Evolutionary conservation across 306 rosid genomes (phyloP), one percentile per base, ranked within the genome.

Genomic region (Casuarina glauca): DNA sequence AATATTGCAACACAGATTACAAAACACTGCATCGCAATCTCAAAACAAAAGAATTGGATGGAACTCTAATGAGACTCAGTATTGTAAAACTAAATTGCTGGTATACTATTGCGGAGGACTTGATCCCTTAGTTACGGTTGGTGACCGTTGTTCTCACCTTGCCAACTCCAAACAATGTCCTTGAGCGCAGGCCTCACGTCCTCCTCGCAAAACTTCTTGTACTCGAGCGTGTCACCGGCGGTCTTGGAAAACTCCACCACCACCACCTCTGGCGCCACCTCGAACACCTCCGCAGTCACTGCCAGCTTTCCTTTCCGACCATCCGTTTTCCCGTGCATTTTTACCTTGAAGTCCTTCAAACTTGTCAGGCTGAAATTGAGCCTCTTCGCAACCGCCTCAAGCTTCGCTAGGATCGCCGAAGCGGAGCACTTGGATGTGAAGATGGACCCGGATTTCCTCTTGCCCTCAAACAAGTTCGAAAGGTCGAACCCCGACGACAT

Each of bases 161-260:
- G 98, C 97, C 98, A 93, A n/a, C 88, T 83, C 98, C 98, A 93
- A 64, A 93, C 95, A 32, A 93, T 86, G 90, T 93, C 98, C 64
- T 91, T 84, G 13, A 91, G 84, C 0, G 97, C 90, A n/a, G 98
- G 95, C 69, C 98, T 86, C 8, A 88, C 84, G 7, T 91, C 88
- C 16, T 87, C 89, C 69, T 93, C 97, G 70, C 90, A 93, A 43
- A 91, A 84, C 80, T 87, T 89, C 5, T 76, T 54, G 71, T 93
- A 93, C 78, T 93, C 97, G 0, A 91, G 53, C 2, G 93, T 90
- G 54, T 91, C 97, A 0, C 98, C 97, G 15, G 92, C 74, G 0
- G 87, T 81, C 84, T 90, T 91, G 0, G 87, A 84, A 69, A 93
- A 87, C 72, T 88, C 91, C 0, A 91, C 93, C 74, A 91, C 85